A percentile compares a stretch with the other conserved stretches of the same genome.
These are phyloP conservation scores for Corinectria fuckeliana DNA, from an alignment of 2,329 filamentous ascomycete species.

Conservation along the genomic window DNA sequence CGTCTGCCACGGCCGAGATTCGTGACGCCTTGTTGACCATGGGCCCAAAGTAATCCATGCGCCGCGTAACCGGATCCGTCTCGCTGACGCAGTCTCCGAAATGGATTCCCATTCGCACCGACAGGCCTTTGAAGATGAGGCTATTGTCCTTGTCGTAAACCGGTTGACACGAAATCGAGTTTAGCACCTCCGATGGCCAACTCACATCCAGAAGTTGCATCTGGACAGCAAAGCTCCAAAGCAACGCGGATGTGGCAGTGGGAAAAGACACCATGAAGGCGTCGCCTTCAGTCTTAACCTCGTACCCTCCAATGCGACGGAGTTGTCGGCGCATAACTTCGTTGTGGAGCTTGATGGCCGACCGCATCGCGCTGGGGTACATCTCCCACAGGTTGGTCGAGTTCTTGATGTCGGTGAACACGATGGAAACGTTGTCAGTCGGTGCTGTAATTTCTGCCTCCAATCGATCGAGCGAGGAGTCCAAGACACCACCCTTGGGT, in stretches of 20 bases:
- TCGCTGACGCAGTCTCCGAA: constrained; percentile 95
- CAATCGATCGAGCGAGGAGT: constrained; percentile 85
- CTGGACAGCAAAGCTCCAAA: constrained; percentile 98
- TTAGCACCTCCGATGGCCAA: constrained; percentile 93
- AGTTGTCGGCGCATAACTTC: constrained; percentile 94
- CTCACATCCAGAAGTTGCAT: constrained; percentile 83
- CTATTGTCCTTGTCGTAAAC: constrained; percentile 83
- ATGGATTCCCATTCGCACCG: constrained; percentile 96
- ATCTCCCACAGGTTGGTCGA: constrained; percentile 97
- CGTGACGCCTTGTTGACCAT: constrained; percentile 98
- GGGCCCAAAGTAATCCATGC: constrained; percentile 99
- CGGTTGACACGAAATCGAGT: constrained; percentile 83
- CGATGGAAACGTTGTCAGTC: constrained; percentile 87
- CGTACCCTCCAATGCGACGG: constrained; percentile 92
- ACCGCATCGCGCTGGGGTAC: constrained; percentile 92
- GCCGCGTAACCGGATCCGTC: constrained; percentile 91
- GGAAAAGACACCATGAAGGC: constrained; percentile 99
- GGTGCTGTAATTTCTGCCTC: constrained; percentile 92
- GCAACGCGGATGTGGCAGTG: constrained; percentile 88
- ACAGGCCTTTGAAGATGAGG: constrained; percentile 91
- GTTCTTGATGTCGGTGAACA: constrained; percentile 99
- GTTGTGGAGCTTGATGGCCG: constrained; percentile 96
- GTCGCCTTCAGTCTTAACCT: constrained; percentile 99
- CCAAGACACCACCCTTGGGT: constrained; percentile 69
- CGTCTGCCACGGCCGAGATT: constrained; percentile 93